Base-by-base conservation (phyloP, 2,329 filamentous ascomycete species). In the Alternaria ethzedia region DNA sequence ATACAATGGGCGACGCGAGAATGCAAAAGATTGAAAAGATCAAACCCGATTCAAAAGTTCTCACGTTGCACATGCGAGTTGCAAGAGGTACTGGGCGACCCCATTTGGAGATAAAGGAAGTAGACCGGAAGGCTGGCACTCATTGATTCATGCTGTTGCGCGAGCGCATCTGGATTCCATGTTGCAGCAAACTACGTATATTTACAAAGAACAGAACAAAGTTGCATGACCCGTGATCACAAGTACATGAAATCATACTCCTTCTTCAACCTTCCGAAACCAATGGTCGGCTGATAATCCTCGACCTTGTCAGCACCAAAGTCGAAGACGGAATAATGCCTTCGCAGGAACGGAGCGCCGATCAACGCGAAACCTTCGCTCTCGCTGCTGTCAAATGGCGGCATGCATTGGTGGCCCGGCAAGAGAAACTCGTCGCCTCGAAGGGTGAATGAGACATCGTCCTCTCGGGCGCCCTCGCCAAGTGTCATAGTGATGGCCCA, bases 201-300 rank as follows among this genome's bases (percentile, higher is more conserved):
- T 51, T 28, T 32, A 51, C 49, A 23, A 32, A 51, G 21, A 6
- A 21, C 20, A 11, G 17, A 21, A 36, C 12, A 17, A 30, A 30
- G 45, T 9, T 9, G 28, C 26, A 15, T 36, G 17, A 7, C 26
- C 28, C 28, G 15, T 21, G 5, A n/a, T 55, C 20, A 57, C 30
- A 21, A 41, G 9, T 62, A 54, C 23, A 58, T 11, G 36, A 25
- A 72, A 47, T 69, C 68, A 15, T 63, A 70, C 63, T 70, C 61
- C 50, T 63, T 66, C 63, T 72, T 72, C 55, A 72, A 44, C 51
- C 49, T 59, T 15, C 68, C 70, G 47, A 72, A 72, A 2, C 68
- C 70, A 20, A 70, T 54, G 17, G 32, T 57, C 5, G 70, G 70
- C 56, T 56, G 41, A 12, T 71, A 71, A 0, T 66, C 51, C 4